Conservation (phyloP, 2,329 filamentous ascomycete genomes). For the Pseudovirgaria hyperparasitica region DNA sequence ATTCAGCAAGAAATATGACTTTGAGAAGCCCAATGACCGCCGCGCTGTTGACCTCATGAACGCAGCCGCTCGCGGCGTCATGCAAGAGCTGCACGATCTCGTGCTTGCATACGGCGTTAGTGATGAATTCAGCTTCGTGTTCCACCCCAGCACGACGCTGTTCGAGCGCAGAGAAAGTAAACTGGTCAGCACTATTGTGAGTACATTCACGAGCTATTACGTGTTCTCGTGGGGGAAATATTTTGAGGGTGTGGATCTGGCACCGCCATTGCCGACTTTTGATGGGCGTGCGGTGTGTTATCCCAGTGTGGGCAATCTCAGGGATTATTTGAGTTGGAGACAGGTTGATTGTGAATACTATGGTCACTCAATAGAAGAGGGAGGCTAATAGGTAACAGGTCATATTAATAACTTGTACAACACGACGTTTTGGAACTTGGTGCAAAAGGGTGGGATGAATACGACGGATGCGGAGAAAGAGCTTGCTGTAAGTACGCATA, state of each 20-base stretch:
- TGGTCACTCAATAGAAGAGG: too few species aligned
- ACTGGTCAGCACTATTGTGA: slow-evolving; percentile 79
- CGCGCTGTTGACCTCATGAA: slow-evolving; percentile 92
- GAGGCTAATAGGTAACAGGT: slow-evolving; percentile 37
- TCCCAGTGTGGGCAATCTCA: slow-evolving; percentile 65
- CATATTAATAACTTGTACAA: slow-evolving; percentile 99
- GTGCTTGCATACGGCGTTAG: slow-evolving; percentile 84
- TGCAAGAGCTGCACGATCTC: slow-evolving; percentile 74
- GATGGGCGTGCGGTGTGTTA: slow-evolving; percentile 88
- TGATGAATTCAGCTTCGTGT: slow-evolving; percentile 90
- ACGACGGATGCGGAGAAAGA: slow-evolving; percentile 68
- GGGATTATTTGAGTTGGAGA: slow-evolving; percentile 94
- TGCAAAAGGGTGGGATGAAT: slow-evolving; percentile 63
- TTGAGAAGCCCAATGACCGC: slow-evolving; percentile 85
- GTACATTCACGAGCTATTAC: slow-evolving; percentile 88
- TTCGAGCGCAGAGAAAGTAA: slow-evolving; percentile 87
- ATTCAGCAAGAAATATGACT: slow-evolving; percentile 69
- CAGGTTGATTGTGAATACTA: slow-evolving; percentile 85
- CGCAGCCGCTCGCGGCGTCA: slow-evolving; percentile 69
- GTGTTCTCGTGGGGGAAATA: slow-evolving; percentile 65
- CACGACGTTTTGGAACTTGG: slow-evolving; percentile 86
- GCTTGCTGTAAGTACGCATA: too few species aligned
- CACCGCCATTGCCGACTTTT: slow-evolving; percentile 71
- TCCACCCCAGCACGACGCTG: slow-evolving; percentile 67
- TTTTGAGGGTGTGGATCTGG: slow-evolving; percentile 60